Conservation (phyloP, 2,329 filamentous ascomycete species). For the Erysiphe pulchra region DNA sequence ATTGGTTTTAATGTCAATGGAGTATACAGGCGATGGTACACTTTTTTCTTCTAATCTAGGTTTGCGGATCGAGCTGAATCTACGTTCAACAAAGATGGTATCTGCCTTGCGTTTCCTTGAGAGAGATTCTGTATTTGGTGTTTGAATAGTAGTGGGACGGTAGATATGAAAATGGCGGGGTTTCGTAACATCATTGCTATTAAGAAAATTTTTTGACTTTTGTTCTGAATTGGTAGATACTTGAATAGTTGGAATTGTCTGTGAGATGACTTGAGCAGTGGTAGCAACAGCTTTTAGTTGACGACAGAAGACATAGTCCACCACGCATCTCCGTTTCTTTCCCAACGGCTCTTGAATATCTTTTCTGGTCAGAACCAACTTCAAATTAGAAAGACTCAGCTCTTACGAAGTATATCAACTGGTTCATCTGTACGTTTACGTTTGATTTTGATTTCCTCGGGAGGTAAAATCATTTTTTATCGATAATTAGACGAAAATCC, state of each 20-base stretch:
- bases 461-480: slow-evolving; percentile 5
- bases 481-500: no score
- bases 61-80: slow-evolving; percentile 11
- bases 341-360: slow-evolving; percentile 10
- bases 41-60: slow-evolving; percentile 1
- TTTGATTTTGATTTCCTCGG: slow-evolving; percentile 12
- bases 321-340: slow-evolving; percentile 7
- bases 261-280: slow-evolving; percentile 2
- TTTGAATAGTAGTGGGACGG: neutral
- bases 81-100: slow-evolving; percentile 30
- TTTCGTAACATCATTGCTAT: neutral
- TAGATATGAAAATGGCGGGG: neutral
- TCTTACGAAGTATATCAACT: slow-evolving; percentile 13
- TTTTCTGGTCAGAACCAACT: slow-evolving; percentile 1
- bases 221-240: neutral
- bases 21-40: neutral
- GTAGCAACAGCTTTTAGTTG: slow-evolving; percentile 3
- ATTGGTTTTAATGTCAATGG: neutral
- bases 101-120: slow-evolving; percentile 5
- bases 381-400: neutral
- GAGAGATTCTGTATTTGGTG: neutral
- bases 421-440: slow-evolving; percentile 13
- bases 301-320: slow-evolving; percentile 11
- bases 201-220: no score
- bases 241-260: neutral